Evolutionary conservation across 2,329 filamentous ascomycete species (phyloP).

Genomic region (Malbranchea zuffiana): DNA sequence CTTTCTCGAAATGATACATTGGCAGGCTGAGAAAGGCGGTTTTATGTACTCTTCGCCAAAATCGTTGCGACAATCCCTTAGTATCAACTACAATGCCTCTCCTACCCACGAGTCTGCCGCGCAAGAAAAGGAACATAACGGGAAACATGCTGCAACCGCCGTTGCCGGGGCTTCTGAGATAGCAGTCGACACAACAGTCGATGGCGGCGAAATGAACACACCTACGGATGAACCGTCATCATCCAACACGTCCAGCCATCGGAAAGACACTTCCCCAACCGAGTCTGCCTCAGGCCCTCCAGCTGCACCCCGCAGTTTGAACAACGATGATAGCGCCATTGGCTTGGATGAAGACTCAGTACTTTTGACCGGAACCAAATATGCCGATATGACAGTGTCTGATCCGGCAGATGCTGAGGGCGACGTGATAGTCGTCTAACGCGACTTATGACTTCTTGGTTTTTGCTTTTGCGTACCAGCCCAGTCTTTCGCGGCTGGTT

Average conservation of each 20-base stretch:
- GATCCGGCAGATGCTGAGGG: constrained; percentile 37
- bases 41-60: constrained; percentile 54
- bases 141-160: too few relatives aligned
- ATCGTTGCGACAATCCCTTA: constrained; percentile 22
- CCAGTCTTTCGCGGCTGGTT: background rate
- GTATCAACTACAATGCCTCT: too few relatives aligned
- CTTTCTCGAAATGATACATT: constrained; percentile 86
- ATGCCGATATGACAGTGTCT: constrained; percentile 36
- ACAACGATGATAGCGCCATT: constrained; percentile 63
- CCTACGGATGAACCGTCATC: too few relatives aligned
- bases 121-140: too few relatives aligned
- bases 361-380: constrained; percentile 34
- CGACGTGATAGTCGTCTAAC: constrained; percentile 37
- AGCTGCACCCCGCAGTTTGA: constrained; percentile 26
- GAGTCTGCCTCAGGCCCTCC: too few relatives aligned
- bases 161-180: too few relatives aligned
- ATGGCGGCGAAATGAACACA: too few relatives aligned
- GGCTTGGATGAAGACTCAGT: constrained; percentile 46
- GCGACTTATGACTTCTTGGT: constrained; percentile 1
- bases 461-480: background rate
- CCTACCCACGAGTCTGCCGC: too few relatives aligned
- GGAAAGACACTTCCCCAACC: too few relatives aligned
- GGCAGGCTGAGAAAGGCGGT: constrained; percentile 79
- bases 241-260: too few relatives aligned
- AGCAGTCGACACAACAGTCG: too few relatives aligned